Evolutionary conservation across 345 rosid genomes (phyloP).

Genomic region (Citrus inodora): DNA sequence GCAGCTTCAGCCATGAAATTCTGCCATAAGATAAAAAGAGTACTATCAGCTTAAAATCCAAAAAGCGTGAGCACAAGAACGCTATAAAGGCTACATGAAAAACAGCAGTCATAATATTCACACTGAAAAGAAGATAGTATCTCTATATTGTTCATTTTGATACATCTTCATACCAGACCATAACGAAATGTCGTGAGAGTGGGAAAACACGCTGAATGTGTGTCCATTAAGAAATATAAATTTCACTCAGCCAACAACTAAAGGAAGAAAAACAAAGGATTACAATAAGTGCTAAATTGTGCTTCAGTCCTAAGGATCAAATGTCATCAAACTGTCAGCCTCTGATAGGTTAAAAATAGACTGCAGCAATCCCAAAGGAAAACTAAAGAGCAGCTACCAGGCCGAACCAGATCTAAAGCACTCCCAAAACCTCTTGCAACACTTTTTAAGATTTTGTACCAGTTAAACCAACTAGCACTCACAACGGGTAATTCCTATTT

Average conservation of each 20-base stretch:
- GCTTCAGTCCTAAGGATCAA: background rate
- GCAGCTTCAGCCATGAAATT: constrained; percentile 97
- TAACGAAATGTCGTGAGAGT: background rate
- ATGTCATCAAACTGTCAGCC: background rate
- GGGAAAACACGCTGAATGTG: background rate
- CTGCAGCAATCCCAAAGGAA: background rate
- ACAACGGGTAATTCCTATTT: background rate
- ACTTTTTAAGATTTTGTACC: background rate
- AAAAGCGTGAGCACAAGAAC: background rate
- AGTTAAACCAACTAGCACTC: background rate
- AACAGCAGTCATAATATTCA: background rate
- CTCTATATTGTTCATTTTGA: too few species aligned
- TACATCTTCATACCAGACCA: background rate
- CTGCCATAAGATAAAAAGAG: constrained; percentile 38
- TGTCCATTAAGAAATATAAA: background rate
- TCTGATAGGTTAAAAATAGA: background rate
- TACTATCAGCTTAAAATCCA: constrained; percentile 6
- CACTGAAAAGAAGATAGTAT: background rate
- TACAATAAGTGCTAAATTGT: background rate
- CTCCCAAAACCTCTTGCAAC: too few species aligned
- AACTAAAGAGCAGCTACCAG: background rate
- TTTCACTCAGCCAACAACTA: background rate
- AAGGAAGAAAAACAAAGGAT: background rate
- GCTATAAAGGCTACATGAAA: background rate
- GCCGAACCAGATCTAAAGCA: too few species aligned